A percentile compares a stretch with the other conserved stretches of the same genome.
phyloP scores from a whole-genome alignment of 495 filamentous ascomycete genomes.

The Tuber umbilicatum region DNA sequence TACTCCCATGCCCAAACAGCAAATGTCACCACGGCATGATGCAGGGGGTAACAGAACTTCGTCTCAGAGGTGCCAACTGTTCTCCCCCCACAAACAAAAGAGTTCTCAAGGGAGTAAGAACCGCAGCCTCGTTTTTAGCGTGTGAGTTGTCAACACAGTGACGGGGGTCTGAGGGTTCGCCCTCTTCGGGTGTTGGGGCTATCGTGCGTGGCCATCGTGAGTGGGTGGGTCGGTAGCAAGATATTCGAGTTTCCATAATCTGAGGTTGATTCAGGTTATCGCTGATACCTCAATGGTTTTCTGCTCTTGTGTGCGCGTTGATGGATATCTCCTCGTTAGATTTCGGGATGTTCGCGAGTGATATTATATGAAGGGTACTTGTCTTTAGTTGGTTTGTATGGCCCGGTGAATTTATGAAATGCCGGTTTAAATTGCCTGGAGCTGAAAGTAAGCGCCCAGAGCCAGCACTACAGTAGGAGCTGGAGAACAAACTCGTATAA shows the following conservation, averaged over 20 bases:
- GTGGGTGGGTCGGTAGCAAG: background rate
- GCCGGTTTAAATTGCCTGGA: background rate
- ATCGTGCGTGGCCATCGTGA: background rate
- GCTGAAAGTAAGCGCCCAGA: background rate
- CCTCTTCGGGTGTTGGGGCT: background rate
- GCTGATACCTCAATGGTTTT: background rate
- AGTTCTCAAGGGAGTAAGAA: background rate
- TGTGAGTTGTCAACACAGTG: background rate
- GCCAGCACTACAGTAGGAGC: background rate
- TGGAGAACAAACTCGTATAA: background rate
- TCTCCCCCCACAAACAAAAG: background rate
- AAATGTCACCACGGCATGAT: background rate
- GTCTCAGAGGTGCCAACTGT: background rate
- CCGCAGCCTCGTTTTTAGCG: background rate
- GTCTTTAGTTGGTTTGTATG: background rate
- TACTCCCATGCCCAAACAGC: background rate
- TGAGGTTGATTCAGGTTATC: background rate
- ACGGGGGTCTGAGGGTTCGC: background rate
- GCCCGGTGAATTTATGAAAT: background rate
- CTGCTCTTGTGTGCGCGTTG: background rate
- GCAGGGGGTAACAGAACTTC: background rate
- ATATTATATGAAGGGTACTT: background rate
- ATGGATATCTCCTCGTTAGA: background rate
- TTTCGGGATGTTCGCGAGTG: background rate
- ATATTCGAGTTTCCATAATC: background rate